Evolutionary conservation across 805 yeast species (phyloP), one percentile per base, ranked within the genome.

Genomic region (Kuraishia hungarica): DNA sequence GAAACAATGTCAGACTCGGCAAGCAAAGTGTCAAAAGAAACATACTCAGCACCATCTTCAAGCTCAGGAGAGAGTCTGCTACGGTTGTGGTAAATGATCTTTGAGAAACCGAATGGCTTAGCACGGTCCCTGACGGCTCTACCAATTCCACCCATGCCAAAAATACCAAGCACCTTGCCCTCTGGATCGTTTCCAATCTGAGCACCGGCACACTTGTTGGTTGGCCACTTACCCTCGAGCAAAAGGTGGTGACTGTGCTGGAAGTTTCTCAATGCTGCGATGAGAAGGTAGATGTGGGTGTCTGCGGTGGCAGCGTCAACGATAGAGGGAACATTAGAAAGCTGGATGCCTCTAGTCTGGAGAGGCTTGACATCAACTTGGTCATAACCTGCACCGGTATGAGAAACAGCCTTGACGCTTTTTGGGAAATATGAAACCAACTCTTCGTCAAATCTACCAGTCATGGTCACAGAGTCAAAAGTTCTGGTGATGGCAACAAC

Each of bases 121-220:
- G 88, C 75, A 61, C 93, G 79, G 60, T 83, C 81, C 54, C 89
- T 77, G 53, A 90, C 83, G 29, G 89, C 87, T 56, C 91, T 81
- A 51, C 97, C 97, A 70, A 90, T 89, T 39, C 96, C 96, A 39
- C 97, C 97, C 81, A 90, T 78, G 17, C 97, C 97, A 53, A 87
- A 73, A 54, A 90, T 83, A 52, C 97, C 97, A 22, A 90, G 84
- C 20, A 76, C 76, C 64, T 86, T 85, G 8, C 89, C 89, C 58
- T 76, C 82, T 19, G 96, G 96, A 63, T 86, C 92, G 63, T 79
- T 79, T 7, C 96, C 96, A 51, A 82, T 69, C 7, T 83, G 78
- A 0, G 84, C 79, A 2, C 85, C 87, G 2, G 73, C 82, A 60
- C 72, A 67, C 58, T 76, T 75, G 17, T 43, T 19, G 2, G 67